Evolutionary conservation across 352 stramenopile genomes (phyloP).

Genomic region (Phytophthora pisi): DNA sequence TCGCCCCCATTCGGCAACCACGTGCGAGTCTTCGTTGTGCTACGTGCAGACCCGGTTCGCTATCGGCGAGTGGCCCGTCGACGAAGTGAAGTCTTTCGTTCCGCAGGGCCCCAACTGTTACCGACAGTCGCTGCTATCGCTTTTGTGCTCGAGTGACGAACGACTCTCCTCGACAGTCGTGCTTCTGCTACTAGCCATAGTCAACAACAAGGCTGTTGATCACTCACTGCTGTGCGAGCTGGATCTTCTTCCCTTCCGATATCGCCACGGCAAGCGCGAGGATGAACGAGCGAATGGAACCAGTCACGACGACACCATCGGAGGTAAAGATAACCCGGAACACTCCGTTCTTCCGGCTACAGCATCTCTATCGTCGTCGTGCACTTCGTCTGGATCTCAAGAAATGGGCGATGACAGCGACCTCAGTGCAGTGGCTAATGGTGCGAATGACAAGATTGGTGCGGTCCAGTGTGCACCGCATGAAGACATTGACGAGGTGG

Average conservation of each 20-base stretch:
- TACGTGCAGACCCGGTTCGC: slow-evolving; percentile 81
- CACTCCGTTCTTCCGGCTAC: slow-evolving; percentile 16
- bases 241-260: slow-evolving; percentile 58
- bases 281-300: background rate
- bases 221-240: slow-evolving; percentile 69
- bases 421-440: background rate
- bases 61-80: slow-evolving; percentile 78
- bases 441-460: slow-evolving; percentile 6
- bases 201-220: slow-evolving; percentile 71
- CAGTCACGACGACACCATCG: background rate
- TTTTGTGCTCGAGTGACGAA: slow-evolving; percentile 71
- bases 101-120: slow-evolving; percentile 54
- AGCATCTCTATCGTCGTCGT: slow-evolving; percentile 34
- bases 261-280: slow-evolving; percentile 36
- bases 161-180: slow-evolving; percentile 62
- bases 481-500: slow-evolving; percentile 9
- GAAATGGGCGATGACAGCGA: slow-evolving; percentile 19
- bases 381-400: slow-evolving; percentile 30
- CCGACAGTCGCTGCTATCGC: slow-evolving; percentile 61
- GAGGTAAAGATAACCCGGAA: slow-evolving; percentile 12
- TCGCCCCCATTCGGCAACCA: slow-evolving; percentile 51
- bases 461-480: background rate
- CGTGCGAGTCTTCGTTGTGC: slow-evolving; percentile 71
- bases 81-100: slow-evolving; percentile 71
- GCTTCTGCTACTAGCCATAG: slow-evolving; percentile 62